Base-by-base conservation (phyloP, 495 filamentous ascomycete genomes). In the Aspergillus olivimuriae region DNA sequence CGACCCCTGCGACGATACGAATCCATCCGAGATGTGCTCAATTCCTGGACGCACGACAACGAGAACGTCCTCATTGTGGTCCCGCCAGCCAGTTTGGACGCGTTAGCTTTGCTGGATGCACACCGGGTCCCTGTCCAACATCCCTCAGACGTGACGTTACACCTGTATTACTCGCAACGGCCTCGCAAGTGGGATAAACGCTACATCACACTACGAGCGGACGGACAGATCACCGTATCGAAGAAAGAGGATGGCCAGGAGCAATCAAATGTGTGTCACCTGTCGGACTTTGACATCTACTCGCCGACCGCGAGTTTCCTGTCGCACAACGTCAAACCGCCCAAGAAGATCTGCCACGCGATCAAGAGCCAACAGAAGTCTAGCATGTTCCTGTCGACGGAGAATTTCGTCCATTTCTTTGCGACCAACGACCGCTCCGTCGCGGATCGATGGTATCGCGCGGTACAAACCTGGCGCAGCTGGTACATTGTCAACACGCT, bases 251-350 rank as follows among this genome's bases (percentile, higher is more conserved):
- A 55, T 8, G 50, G 51, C 3, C 72, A 76, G 32, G 84, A 94
- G 38, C 57, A 65, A 8, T 61, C 70, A 0, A 84, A 78, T 47
- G 69, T 92, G 22, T 96, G 94, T 57, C 87, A 94, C 60, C 62
- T 98, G 11, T 87, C 89, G 8, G 92, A 96, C 60, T 98, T 91
- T 53, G 92, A 98, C 52, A 85, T 95, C 31, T 95, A 95, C 62
- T 77, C 72, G 6, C 83, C 87, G 8, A 83, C 76, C 3, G 71
- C 80, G 30, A 74, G 76, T 11, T 77, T 84, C 26, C 65, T 78
- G 41, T 76, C 77, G 30, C 76, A 81, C 43, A 71, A 61, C 12
- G 65, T 90, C 43, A 85, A 78, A 49, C 82, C 84, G 1, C 87
- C 87, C 0, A 90, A 87, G 53, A 83, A 81, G 54, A 70, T 82